Evolutionary conservation across 257 asterid species (phyloP), one percentile per base, ranked within the genome.

Genomic region (Lithospermum erythrorhizon): DNA sequence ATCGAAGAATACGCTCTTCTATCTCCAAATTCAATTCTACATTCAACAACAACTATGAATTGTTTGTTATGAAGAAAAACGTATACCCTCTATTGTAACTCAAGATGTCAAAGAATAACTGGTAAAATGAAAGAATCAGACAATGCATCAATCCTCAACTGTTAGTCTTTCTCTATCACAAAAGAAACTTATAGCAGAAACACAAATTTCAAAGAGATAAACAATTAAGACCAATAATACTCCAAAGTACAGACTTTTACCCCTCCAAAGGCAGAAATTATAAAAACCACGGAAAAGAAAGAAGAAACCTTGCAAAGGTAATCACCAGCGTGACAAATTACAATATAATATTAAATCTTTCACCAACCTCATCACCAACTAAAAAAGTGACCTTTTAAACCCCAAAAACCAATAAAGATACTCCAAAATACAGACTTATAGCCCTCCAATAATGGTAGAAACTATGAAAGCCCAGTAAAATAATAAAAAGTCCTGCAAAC

Each of bases 191-290:
- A 29, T 14, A 15, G 37, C 30, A 60, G 4, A 48, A 62, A 54
- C 57, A 52, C 56, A 57, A 51, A 71, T 71, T 63, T 72, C 71
- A 71, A 61, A 62, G 27, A 55, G 61, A 68, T 27, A 65, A 73
- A 70, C 67, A 55, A 54, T 48, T 65, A 53, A 65, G n/a, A n/a
- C 52, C 16, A 49, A 23, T 35, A 53, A 60, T 18, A 65, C 56
- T 47, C 59, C 55, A 52, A 18, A n/a, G n/a, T 20, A 53, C 18
- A 51, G 58, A 27, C 21, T 19, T 1, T 59, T 37, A 51, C 51
- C 51, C 30, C 60, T 60, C 63, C 52, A 60, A 24, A 47, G 53
- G n/a, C 25, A 22, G 23, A 13, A 66, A 49, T 48, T 37, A 55
- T 64, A n/a, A 6, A 63, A 75, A 27, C 70, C 65, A 65, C 24